A percentile compares a stretch with the other conserved stretches of the same genome.
Evolutionary conservation across 139 green algal genomes (phyloP).

Genomic region (Tetradesmus obliquus): DNA sequence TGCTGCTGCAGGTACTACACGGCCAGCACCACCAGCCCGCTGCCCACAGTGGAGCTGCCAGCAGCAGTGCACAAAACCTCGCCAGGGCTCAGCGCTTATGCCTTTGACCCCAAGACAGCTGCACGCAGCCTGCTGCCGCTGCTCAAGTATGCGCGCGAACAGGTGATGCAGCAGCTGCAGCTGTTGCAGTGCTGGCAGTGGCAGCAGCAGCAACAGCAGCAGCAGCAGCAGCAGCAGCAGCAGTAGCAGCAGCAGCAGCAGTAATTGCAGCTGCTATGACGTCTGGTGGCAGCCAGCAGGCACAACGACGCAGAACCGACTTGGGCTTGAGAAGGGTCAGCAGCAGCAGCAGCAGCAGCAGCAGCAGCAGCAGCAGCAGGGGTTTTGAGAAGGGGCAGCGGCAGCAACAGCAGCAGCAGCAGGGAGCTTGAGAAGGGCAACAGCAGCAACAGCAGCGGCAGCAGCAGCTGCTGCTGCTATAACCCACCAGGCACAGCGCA

Average conservation of each 20-base stretch:
- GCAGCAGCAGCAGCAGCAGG: not conserved
- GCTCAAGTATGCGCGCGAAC: constrained; percentile 54
- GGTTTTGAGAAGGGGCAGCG: not conserved
- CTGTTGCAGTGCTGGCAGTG: not conserved
- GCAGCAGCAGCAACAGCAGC: not conserved
- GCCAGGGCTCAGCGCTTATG: constrained; percentile 56
- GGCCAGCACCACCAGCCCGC: not conserved
- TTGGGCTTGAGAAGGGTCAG: too few species aligned
- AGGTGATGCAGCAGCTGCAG: not conserved
- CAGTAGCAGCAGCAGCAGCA: not conserved
- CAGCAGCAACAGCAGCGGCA: not conserved
- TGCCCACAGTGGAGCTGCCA: constrained; percentile 50
- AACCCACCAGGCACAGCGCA: too few species aligned
- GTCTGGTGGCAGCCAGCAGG: not conserved
- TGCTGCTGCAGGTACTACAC: constrained; percentile 31
- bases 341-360: not conserved
- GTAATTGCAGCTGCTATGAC: not conserved
- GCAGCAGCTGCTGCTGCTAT: not conserved
- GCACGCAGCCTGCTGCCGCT: constrained; percentile 48
- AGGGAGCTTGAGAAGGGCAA: not conserved
- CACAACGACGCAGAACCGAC: too few species aligned
- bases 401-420: not conserved
- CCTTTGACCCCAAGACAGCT: constrained; percentile 35
- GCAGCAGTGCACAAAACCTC: constrained; percentile 40
- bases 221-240: not conserved